Evolutionary conservation across 768 basidiomycete species (phyloP).

Genomic region (Russula earlei): DNA sequence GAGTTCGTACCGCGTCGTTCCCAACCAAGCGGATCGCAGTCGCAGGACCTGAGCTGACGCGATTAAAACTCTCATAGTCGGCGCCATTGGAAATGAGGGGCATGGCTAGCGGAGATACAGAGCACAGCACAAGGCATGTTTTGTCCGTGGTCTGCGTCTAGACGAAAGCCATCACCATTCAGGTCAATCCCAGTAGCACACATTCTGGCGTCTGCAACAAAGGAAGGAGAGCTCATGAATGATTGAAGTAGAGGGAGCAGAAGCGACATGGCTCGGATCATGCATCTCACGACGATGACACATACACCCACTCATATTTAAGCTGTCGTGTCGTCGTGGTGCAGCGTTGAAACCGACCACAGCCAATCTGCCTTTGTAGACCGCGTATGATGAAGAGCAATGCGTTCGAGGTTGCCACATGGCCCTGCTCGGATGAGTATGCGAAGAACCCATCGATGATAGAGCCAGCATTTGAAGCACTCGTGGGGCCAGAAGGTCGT

Average conservation of each 20-base stretch:
- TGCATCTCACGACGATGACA: not conserved
- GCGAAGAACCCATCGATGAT: not conserved
- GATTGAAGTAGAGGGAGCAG: too few relatives aligned
- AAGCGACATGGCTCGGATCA: not conserved
- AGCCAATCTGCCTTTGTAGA: not conserved
- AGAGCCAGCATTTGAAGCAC: not conserved
- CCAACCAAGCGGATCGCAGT: not conserved
- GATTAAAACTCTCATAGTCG: not conserved
- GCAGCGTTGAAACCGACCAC: not conserved
- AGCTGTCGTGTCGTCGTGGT: not conserved
- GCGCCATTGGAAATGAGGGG: not conserved
- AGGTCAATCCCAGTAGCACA: too few relatives aligned
- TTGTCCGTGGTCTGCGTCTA: too few relatives aligned
- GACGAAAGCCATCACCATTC: too few relatives aligned
- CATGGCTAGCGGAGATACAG: not conserved
- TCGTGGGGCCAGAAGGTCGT: not conserved
- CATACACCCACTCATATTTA: not conserved
- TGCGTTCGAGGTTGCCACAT: slow-evolving; percentile 1
- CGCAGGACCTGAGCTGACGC: not conserved
- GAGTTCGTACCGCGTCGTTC: not conserved
- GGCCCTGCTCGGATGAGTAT: slow-evolving; percentile 10
- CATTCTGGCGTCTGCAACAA: too few relatives aligned
- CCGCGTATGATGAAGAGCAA: not conserved
- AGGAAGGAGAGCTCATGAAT: too few relatives aligned
- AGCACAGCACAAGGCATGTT: too few relatives aligned